Base-by-base conservation (phyloP, 441 rosid genomes). In the Caryocar brasiliense region DNA sequence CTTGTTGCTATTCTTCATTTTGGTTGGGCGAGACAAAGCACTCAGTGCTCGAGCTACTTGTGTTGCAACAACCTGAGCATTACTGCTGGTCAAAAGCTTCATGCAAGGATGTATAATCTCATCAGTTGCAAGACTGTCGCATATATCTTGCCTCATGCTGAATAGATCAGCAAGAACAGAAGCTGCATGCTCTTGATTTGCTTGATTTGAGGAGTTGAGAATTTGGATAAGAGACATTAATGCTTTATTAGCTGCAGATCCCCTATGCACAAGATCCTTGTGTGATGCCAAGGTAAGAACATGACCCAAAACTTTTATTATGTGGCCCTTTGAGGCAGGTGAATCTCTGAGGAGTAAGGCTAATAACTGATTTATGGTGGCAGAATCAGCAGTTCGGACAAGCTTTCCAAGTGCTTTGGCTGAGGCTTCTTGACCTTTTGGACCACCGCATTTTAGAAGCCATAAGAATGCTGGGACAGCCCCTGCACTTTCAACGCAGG, bases 401-500 rank as follows among this genome's bases (percentile, higher is more conserved):
- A 90, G 81, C 59, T 76, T 79, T 51, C 59, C 27, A 39, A 90
- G 89, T 34, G 86, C 82, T 68, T 67, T 66, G 4, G 78, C 86
- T 13, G 95, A 73, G 19, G 64, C 79, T 61, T 78, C 95, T 64
- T 86, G 98, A 10, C 83, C 78, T 67, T 76, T 78, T 18, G 67
- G 76, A 55, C 89, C 84, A 36, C 92, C 87, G 50, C 75, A 71
- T 70, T 69, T 80, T 49, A 89, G 40, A 45, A 89, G 78, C 76
- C 81, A 82, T 47, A 86, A 56, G 44, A 89, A 74, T 37, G 91
- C 81, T 2, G 83, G 73, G 56, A 83, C 58, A 44, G 89, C 95
- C 60, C 89, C 95, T 19, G 97, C 97, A 74, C 83, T 73, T 65
- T 89, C 97, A 54, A 89, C 83, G 21, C 97, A 89, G 19, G 75